phyloP scores from a whole-genome alignment of 192 early-diverging fungal species.

The Linderina pennispora region DNA sequence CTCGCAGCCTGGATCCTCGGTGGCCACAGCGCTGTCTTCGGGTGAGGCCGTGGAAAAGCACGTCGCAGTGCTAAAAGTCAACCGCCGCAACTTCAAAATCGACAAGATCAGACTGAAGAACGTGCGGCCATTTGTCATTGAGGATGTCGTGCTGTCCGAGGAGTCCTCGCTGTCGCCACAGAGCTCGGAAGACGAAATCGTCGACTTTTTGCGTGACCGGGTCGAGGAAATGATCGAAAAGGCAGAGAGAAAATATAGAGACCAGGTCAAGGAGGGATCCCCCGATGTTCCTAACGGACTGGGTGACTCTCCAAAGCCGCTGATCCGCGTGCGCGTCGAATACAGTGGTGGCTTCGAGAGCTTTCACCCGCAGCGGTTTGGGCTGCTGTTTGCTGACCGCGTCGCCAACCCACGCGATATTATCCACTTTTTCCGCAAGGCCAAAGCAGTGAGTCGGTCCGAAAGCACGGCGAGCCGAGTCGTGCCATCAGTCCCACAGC shows the following conservation, averaged over 20 bases:
- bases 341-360: conserved; percentile 79
- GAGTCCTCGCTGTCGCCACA: conserved; percentile 43
- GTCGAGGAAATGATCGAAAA: conserved; percentile 55
- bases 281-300: conserved; percentile 28
- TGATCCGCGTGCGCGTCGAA: conserved; percentile 83
- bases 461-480: conserved; percentile 10
- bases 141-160: conserved; percentile 56
- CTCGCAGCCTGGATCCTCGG: conserved; percentile 87
- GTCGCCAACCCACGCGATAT: conserved; percentile 90
- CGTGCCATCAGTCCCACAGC: conserved; percentile 48
- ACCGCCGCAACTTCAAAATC: conserved; percentile 57
- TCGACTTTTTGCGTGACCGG: conserved; percentile 48
- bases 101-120: conserved; percentile 69
- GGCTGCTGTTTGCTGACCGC: conserved; percentile 65
- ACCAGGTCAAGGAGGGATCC: conserved; percentile 25
- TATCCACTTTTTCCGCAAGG: conserved; percentile 70
- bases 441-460: too few relatives aligned
- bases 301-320: conserved; percentile 52
- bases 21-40: conserved; percentile 81
- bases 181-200: conserved; percentile 50
- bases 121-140: conserved; percentile 85
- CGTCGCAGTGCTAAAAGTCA: conserved; percentile 56
- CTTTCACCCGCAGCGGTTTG: conserved; percentile 84
- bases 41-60: conserved; percentile 77
- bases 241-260: conserved; percentile 58